Evolutionary conservation across 2,329 filamentous ascomycete genomes (phyloP).

Genomic region (Alternaria metachromatica): DNA sequence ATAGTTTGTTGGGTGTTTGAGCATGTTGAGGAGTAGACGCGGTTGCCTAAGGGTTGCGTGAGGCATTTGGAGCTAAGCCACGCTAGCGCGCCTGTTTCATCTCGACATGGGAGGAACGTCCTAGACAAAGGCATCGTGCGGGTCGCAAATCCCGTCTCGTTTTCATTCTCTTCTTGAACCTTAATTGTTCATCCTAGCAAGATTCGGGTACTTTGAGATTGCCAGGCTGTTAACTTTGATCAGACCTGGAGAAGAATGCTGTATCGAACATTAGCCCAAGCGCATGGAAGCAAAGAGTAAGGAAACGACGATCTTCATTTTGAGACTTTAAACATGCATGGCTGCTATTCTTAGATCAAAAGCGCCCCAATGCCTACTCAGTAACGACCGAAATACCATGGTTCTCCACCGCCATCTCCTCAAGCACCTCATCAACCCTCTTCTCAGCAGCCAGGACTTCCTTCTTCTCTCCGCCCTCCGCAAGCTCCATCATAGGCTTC

Average conservation of each 20-base stretch:
- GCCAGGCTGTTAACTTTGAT: not conserved
- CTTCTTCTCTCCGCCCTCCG: not conserved
- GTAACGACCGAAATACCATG: not conserved
- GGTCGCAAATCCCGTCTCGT: not conserved
- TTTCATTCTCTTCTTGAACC: not conserved
- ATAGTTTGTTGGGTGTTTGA: not conserved
- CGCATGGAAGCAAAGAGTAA: not conserved
- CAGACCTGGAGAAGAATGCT: not conserved
- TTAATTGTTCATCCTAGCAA: not conserved
- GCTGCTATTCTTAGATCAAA: not conserved
- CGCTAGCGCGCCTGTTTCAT: not conserved
- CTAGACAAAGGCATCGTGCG: not conserved
- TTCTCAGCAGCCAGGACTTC: slow-evolving; percentile 3
- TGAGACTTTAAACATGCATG: not conserved
- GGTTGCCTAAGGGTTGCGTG: not conserved
- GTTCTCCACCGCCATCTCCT: not conserved
- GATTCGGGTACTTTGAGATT: not conserved
- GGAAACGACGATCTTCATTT: not conserved
- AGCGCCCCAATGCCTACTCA: not conserved
- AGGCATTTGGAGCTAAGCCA: not conserved
- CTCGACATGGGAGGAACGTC: not conserved
- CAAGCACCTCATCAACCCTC: not conserved
- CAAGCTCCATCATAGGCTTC: slow-evolving; percentile 23
- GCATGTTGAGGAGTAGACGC: not conserved
- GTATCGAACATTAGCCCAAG: not conserved